Evolutionary conservation across 345 rosid species (phyloP), one percentile per base, ranked within the genome.

Genomic region (Salix caprea): DNA sequence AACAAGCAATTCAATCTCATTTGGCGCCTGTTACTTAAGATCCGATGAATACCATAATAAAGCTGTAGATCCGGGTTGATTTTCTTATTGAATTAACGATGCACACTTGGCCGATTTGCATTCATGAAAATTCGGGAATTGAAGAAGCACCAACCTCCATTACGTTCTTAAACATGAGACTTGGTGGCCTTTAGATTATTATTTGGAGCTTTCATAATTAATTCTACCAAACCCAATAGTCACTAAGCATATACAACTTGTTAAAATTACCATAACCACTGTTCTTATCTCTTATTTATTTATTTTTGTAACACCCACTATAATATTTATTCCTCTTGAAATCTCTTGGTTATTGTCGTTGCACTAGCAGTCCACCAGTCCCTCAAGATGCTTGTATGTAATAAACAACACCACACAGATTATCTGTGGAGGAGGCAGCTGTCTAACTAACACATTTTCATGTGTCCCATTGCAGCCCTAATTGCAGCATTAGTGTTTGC

Each of bases 331-430:
- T 19, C 60, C 7, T 7, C 60, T 54, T 54, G 23, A 54, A 54
- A 58, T 58, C 28, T 24, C 62, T n/a, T 7, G 24, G 62, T 11
- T 58, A 3, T 1, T 50, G 84, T 76, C 60, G 84, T 61, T 76
- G 77, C 82, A 32, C 81, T 14, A 26, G 78, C 85, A 13, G 44
- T 69, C 61, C 44, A 26, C 80, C 85, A 9, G 46, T 69, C 62
- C 54, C 75, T 34, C 2, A 48, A 54, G 62, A 58, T 58, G 62
- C 28, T 58, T n/a, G 28, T 4, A 58, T 58, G 14, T 30, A 26
- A 39, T 36, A 62, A 68, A 37, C 44, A 68, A 36, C 48, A 72
- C 80, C 42, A 73, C 7, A 42, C 8, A 28, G 2, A 34, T 23
- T 26, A 40, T 15, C 2, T 10, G 36, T 18, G 11, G 67, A 16